These are phyloP conservation scores for Obelidium mucronatum DNA, from an alignment of 192 early-diverging fungal species.

Conservation along the genomic window DNA sequence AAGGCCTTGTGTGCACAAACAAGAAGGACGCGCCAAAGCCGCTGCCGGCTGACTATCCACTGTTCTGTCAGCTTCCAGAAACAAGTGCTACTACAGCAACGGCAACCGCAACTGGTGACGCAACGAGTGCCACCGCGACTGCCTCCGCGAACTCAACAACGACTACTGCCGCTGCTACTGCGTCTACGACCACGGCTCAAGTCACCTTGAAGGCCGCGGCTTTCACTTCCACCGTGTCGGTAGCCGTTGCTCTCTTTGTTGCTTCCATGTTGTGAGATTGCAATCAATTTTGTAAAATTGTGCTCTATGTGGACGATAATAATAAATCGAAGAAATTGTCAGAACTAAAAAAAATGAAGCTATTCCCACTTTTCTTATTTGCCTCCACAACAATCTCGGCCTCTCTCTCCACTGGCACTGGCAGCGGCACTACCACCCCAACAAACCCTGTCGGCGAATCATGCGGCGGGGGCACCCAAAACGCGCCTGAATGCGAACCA, in stretches of 20 bases:
- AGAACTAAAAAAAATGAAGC: too few relatives aligned
- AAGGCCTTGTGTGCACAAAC: not conserved
- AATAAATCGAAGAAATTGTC: not conserved
- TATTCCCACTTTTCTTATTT: too few relatives aligned
- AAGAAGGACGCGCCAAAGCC: too few relatives aligned
- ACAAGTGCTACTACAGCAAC: not conserved
- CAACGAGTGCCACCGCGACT: not conserved
- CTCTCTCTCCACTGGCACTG: not conserved
- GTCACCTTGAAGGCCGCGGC: not conserved
- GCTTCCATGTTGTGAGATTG: too few relatives aligned
- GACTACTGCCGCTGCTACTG: not conserved
- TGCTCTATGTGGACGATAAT: too few relatives aligned
- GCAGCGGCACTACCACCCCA: too few relatives aligned
- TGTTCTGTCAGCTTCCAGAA: too few relatives aligned
- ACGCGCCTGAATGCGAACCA: not conserved
- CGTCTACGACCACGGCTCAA: not conserved
- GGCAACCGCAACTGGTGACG: not conserved
- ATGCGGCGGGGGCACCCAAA: slow-evolving; percentile 1
- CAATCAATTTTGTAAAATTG: too few relatives aligned
- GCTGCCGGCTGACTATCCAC: too few relatives aligned
- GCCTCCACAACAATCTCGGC: not conserved
- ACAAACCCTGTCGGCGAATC: not conserved
- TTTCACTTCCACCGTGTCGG: not conserved
- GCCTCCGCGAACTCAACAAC: not conserved
- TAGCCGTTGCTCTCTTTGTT: too few relatives aligned